Percentiles rank a stretch among this genome's conserved stretches.
Evolutionary conservation across 2,329 filamentous ascomycete species (phyloP).

Genomic region (Fusarium albidum): DNA sequence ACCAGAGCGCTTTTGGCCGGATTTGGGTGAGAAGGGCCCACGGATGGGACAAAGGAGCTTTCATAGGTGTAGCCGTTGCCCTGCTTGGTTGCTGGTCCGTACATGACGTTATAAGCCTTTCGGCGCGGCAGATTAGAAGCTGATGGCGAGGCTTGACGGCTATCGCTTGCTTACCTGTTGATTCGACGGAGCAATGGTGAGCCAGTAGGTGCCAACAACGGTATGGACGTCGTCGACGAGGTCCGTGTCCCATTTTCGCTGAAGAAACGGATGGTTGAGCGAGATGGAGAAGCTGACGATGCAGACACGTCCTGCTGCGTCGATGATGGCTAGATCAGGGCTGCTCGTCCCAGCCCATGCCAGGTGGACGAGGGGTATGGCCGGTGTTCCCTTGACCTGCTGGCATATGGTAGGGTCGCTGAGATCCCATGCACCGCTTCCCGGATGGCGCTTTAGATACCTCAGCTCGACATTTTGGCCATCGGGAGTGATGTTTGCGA

Average conservation of each 20-base stretch:
- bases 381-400: constrained; percentile 68
- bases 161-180: constrained; percentile 45
- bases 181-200: constrained; percentile 64
- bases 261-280: constrained; percentile 74
- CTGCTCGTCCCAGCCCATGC: constrained; percentile 78
- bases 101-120: constrained; percentile 54
- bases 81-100: constrained; percentile 71
- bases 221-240: constrained; percentile 76
- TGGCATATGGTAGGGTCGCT: constrained; percentile 73
- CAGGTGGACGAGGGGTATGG: constrained; percentile 78
- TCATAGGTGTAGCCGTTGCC: constrained; percentile 74
- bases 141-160: not conserved
- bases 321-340: constrained; percentile 84
- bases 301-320: constrained; percentile 78
- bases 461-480: constrained; percentile 75
- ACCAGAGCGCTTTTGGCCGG: constrained; percentile 77
- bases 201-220: constrained; percentile 87
- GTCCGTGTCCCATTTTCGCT: constrained; percentile 72
- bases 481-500: constrained; percentile 81
- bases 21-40: constrained; percentile 77
- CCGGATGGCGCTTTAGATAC: constrained; percentile 73
- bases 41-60: constrained; percentile 69
- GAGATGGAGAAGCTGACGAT: constrained; percentile 76
- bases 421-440: constrained; percentile 78
- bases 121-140: not conserved